Evolutionary conservation across 2,329 filamentous ascomycete species (phyloP).

Genomic region (Penicillium frequentans): DNA sequence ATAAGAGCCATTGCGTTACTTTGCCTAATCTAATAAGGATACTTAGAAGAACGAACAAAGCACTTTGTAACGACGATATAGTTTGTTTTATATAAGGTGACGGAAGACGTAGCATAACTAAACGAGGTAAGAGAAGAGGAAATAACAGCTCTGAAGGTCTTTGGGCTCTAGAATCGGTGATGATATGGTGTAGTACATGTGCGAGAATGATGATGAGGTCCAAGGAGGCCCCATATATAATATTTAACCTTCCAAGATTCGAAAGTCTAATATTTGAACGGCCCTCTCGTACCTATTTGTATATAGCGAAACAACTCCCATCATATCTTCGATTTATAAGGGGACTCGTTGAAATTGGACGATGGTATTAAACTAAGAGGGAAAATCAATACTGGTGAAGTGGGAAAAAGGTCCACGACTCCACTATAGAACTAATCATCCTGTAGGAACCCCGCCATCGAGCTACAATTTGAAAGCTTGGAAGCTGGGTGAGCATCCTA

Average conservation of each 20-base stretch:
- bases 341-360: conserved; percentile 24
- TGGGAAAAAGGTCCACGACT: neutral
- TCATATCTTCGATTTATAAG: conserved; percentile 20
- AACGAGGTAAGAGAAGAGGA: no score
- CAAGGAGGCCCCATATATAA: neutral
- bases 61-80: no score
- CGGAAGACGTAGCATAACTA: no score
- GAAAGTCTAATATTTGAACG: neutral
- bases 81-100: no score
- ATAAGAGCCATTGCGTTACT: no score
- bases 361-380: conserved; percentile 23
- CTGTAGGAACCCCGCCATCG: conserved; percentile 3
- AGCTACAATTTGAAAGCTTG: conserved; percentile 5
- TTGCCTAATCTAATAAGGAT: no score
- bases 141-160: no score
- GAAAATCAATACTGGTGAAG: neutral
- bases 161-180: no score
- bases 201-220: no score
- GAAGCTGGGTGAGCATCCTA: neutral
- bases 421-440: neutral
- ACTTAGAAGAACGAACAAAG: no score
- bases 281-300: neutral
- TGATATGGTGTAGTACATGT: no score
- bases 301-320: conserved; percentile 21
- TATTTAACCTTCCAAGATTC: neutral